Base-by-base conservation (phyloP, 129 eudicot genomes). In the Tagetes patula region DNA sequence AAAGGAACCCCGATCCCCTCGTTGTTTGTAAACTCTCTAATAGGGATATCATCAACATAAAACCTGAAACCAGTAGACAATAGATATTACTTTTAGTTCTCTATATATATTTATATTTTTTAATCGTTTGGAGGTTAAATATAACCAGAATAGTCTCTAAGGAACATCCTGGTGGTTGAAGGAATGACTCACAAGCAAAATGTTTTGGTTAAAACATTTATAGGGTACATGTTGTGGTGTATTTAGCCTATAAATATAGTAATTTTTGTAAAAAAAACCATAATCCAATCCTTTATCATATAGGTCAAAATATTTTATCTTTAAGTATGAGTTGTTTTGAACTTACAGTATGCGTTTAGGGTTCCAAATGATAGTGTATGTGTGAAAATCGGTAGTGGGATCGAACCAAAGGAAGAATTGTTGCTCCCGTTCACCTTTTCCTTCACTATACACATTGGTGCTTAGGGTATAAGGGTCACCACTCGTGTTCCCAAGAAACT, bases 401-500 rank as follows among this genome's bases (percentile, higher is more conserved):
- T 89, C 91, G 41, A 89, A 89, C 96, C 91, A 89, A 40, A 89
- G 78, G 67, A 77, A 75, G 80, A 85, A 88, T 65, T 85, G 88
- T 50, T 85, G 87, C 73, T 88, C 85, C 27, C 84, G 78, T 0
- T 71, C 82, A 0, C 96, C 91, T 27, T 89, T 80, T 1, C 96
- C 91, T 66, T 82, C 84, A 56, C 81, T 73, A 68, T 76, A 86
- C 55, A 89, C 96, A 67, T 89, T 89, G 55, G 96, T 86, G 43
- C 84, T 91, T 8, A 88, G 65, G 1, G 86, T 83, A 70, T 88
- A 88, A 27, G 90, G 95, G 4, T 83, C 67, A 0, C 90, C 96
- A 46, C 91, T 82, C 4, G 84, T 71, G 55, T 88, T 88, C 43
- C 91, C 89, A 73, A 84, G 71, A 46, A 88, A 86, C 70, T 88